Evolutionary conservation across 140 eudicot species (phyloP).

Genomic region (Oenanthe javanica): DNA sequence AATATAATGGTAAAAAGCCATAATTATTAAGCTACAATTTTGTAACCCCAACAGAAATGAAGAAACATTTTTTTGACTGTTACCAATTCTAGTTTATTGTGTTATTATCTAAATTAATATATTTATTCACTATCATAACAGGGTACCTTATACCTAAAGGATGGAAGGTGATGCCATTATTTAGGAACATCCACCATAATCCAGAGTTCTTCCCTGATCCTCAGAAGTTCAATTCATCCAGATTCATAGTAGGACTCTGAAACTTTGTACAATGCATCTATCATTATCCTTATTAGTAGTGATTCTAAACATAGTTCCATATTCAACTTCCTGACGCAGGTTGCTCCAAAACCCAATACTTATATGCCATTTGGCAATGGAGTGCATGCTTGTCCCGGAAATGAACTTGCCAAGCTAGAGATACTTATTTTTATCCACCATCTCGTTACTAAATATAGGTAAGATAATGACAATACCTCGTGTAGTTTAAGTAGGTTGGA

Average conservation of each 20-base stretch:
- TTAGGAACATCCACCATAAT: constrained; percentile 81
- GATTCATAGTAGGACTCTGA: constrained; percentile 57
- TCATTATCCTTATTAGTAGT: background rate
- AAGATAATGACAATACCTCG: background rate
- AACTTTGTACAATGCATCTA: background rate
- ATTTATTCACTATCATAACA: constrained; percentile 15
- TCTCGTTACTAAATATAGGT: constrained; percentile 77
- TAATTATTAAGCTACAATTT: background rate
- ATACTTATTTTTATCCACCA: constrained; percentile 78
- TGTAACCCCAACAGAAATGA: background rate
- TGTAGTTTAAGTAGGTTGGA: background rate
- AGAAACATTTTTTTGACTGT: background rate
- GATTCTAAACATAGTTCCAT: background rate
- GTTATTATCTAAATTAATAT: background rate
- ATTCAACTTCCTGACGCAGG: constrained; percentile 30
- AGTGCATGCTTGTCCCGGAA: constrained; percentile 89
- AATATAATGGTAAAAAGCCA: constrained; percentile 51
- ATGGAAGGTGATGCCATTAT: constrained; percentile 91
- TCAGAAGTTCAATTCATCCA: constrained; percentile 58
- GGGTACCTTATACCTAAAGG: constrained; percentile 90
- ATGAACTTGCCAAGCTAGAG: constrained; percentile 86
- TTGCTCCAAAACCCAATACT: constrained; percentile 73
- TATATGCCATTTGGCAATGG: constrained; percentile 90
- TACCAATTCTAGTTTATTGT: background rate
- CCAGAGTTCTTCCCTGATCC: constrained; percentile 71